Conservation (phyloP, 768 basidiomycete genomes). For the Amanita rimosa region DNA sequence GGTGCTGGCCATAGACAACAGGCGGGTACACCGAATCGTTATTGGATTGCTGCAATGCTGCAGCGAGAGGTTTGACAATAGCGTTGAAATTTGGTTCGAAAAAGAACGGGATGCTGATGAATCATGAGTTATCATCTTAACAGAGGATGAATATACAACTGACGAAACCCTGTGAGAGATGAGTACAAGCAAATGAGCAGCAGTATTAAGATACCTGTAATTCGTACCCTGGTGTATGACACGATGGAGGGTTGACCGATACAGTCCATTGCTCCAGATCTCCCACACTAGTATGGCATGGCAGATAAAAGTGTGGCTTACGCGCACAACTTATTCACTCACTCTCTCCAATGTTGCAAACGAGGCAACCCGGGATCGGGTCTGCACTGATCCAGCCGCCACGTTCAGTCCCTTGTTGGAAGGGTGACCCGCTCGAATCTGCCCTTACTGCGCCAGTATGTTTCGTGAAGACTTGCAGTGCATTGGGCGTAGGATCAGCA, state of each 20-base stretch:
- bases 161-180: conserved; percentile 53
- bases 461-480: conserved; percentile 71
- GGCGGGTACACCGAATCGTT: conserved; percentile 19
- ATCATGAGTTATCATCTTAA: neutral
- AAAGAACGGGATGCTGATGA: conserved; percentile 79
- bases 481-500: conserved; percentile 69
- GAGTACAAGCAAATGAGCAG: neutral
- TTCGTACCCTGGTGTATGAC: conserved; percentile 70
- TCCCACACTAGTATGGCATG: conserved; percentile 68
- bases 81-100: conserved; percentile 87
- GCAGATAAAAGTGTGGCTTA: neutral
- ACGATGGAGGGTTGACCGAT: conserved; percentile 79
- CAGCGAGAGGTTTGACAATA: conserved; percentile 49
- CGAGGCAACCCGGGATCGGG: conserved; percentile 72
- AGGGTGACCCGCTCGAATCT: conserved; percentile 21
- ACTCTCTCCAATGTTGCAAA: conserved; percentile 93
- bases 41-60: conserved; percentile 36
- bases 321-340: conserved; percentile 15
- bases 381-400: conserved; percentile 79
- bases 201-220: conserved; percentile 38
- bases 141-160: conserved; percentile 15
- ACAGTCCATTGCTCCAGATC: conserved; percentile 81
- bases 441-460: conserved; percentile 13
- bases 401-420: conserved; percentile 42
- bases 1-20: conserved; percentile 70